These are phyloP conservation scores for Thermothelomyces thermophilus DNA, from an alignment of 2,329 filamentous ascomycete genomes.

Conservation along the genomic window DNA sequence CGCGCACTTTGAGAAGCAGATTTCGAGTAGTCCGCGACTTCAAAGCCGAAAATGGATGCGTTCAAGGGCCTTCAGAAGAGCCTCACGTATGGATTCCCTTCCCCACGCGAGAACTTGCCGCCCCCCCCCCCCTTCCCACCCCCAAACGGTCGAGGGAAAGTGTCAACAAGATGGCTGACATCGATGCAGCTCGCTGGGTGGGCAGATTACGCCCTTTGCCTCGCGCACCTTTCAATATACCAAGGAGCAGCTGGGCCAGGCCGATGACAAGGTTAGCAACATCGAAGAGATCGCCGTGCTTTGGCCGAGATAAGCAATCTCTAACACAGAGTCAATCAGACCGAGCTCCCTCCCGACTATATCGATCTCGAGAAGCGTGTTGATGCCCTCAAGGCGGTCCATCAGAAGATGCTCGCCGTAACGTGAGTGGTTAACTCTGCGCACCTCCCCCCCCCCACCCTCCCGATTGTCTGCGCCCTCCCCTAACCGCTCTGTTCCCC, in stretches of 20 bases:
- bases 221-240: constrained; percentile 94
- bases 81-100: constrained; percentile 44
- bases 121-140: too few species aligned
- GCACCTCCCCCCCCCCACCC: neutral
- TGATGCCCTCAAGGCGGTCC: constrained; percentile 92
- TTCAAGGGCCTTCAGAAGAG: constrained; percentile 54
- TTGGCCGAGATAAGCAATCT: constrained; percentile 1
- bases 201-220: constrained; percentile 84
- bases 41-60: constrained; percentile 42
- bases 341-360: constrained; percentile 93
- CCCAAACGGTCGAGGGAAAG: constrained; percentile 10
- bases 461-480: neutral
- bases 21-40: neutral
- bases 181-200: constrained; percentile 53
- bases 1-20: neutral
- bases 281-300: neutral
- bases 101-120: neutral
- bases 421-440: constrained; percentile 57
- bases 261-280: constrained; percentile 72
- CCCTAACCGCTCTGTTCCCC: neutral
- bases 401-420: constrained; percentile 94
- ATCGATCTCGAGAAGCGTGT: constrained; percentile 98
- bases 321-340: constrained; percentile 45
- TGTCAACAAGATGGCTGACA: constrained; percentile 19
- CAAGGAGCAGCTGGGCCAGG: constrained; percentile 94